A percentile compares a stretch with the other conserved stretches of the same genome.
These are phyloP conservation scores for Penicillium macrosclerotiorum DNA, from an alignment of 495 filamentous ascomycete species.

Conservation along the genomic window DNA sequence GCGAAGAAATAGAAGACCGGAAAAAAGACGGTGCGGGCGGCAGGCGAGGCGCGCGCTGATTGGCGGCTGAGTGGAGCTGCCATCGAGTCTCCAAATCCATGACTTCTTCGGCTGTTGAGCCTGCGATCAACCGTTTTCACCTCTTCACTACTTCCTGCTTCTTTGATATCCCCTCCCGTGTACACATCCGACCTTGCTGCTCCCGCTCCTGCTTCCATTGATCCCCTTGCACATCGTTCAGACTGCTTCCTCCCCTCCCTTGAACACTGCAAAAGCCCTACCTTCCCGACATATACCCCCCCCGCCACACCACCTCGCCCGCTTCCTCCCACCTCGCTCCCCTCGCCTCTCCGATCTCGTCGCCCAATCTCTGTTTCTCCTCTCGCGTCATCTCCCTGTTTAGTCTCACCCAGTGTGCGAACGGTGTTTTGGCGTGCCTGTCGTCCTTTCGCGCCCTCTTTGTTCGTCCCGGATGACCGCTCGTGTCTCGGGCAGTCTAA, in stretches of 20 bases:
- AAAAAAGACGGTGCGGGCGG: constrained; percentile 36
- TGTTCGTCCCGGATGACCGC: constrained; percentile 39
- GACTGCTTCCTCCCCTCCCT: background rate
- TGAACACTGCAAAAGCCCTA: background rate
- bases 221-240: too few species aligned
- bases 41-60: constrained; percentile 28
- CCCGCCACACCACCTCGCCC: constrained; percentile 1
- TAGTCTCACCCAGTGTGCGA: constrained; percentile 2
- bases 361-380: background rate
- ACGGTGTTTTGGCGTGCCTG: constrained; percentile 20
- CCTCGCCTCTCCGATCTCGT: background rate
- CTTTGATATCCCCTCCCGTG: too few species aligned
- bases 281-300: background rate
- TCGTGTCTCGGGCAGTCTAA: constrained; percentile 40
- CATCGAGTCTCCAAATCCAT: constrained; percentile 29
- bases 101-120: background rate
- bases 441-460: constrained; percentile 19
- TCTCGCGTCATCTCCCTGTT: constrained; percentile 4
- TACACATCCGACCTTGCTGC: too few species aligned
- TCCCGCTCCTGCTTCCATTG: too few species aligned
- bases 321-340: constrained; percentile 2
- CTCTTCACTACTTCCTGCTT: constrained; percentile 3
- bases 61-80: constrained; percentile 28
- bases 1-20: constrained; percentile 18
- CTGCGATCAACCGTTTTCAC: constrained; percentile 8